These are phyloP conservation scores for Xylariales sp. DNA, from an alignment of 2,329 filamentous ascomycete species.

Conservation along the genomic window DNA sequence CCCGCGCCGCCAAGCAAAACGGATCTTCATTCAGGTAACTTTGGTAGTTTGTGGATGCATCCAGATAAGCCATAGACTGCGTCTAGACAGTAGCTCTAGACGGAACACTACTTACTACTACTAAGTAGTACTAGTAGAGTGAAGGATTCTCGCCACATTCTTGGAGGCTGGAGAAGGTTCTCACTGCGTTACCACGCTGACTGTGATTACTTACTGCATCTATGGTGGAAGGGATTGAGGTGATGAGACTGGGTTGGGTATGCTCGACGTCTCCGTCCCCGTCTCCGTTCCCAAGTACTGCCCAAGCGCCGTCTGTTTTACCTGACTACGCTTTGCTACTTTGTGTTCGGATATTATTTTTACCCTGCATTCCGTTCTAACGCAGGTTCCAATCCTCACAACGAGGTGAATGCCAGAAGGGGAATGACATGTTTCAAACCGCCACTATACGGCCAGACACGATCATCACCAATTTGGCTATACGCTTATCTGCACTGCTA, in stretches of 20 bases:
- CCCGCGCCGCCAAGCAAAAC: slow-evolving; percentile 11
- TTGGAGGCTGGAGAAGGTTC: slow-evolving; percentile 22
- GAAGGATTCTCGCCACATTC: slow-evolving; percentile 28
- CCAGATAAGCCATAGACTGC: slow-evolving; percentile 9
- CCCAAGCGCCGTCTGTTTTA: slow-evolving; percentile 15
- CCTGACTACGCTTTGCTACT: not conserved
- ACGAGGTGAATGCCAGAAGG: slow-evolving; percentile 25
- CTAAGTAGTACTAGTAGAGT: slow-evolving; percentile 6
- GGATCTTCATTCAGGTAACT: slow-evolving; percentile 22
- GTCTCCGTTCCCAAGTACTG: not conserved
- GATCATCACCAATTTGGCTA: slow-evolving; percentile 16
- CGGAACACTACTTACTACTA: too few species aligned
- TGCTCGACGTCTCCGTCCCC: not conserved
- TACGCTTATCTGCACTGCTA: slow-evolving; percentile 14
- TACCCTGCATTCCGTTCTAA: slow-evolving; percentile 34
- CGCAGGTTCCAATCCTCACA: slow-evolving; percentile 33
- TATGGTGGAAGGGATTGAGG: not conserved
- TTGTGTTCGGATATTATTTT: slow-evolving; percentile 25
- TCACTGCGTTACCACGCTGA: slow-evolving; percentile 15
- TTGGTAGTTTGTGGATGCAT: slow-evolving; percentile 1
- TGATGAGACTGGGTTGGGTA: slow-evolving; percentile 20
- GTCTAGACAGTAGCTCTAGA: not conserved
- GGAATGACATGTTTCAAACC: slow-evolving; percentile 39
- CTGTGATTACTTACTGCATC: not conserved
- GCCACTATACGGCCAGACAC: slow-evolving; percentile 19